Evolutionary conservation across 2,329 filamentous ascomycete genomes (phyloP), one percentile per base, ranked within the genome.

Genomic region (Cordyceps militaris): DNA sequence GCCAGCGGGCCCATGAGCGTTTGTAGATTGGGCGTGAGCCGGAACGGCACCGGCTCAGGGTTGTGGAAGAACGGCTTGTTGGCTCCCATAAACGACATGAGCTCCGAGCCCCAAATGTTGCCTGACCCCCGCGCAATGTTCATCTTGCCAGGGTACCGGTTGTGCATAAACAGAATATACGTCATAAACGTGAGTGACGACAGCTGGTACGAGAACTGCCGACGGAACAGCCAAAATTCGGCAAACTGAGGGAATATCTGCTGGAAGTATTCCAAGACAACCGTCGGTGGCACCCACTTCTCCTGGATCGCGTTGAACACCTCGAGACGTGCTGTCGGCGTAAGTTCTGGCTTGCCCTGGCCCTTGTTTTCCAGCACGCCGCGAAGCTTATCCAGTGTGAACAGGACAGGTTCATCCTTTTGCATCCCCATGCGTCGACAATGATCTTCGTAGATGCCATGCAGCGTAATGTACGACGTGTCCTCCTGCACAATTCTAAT

Each of bases 191-290:
- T 96, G 62, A 97, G 81, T 1, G 92, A 85, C 21, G 94, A 93
- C 61, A 96, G 86, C 74, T 99, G 94, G 77, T 97, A 97, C 23
- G 91, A 89, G 75, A 99, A 96, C 63, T 96, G 92, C 59, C 92
- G 87, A 59, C 94, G 89, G 89, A 99, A 99, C 59, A 99, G 83
- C 91, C 93, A 99, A 79, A 97, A 97, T 66, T 97, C 92, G 47
- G 89, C 84, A 72, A 90, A 99, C 62, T 89, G 87, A 30, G 91
- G 88, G 74, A 94, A 97, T 5, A 86, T 89, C 63, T 82, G 79
- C 69, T 92, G 89, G 82, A 97, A 97, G 76, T 93, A 97, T 63
- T 96, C 85, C 56, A 96, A 81, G 23, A 88, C 86, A 60, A 97
- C 78, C 3, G 84, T 91, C 59, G 86, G 86, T 6, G 91, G 89